Evolutionary conservation across 441 rosid species (phyloP).

Genomic region (Hypseocharis bilobata): DNA sequence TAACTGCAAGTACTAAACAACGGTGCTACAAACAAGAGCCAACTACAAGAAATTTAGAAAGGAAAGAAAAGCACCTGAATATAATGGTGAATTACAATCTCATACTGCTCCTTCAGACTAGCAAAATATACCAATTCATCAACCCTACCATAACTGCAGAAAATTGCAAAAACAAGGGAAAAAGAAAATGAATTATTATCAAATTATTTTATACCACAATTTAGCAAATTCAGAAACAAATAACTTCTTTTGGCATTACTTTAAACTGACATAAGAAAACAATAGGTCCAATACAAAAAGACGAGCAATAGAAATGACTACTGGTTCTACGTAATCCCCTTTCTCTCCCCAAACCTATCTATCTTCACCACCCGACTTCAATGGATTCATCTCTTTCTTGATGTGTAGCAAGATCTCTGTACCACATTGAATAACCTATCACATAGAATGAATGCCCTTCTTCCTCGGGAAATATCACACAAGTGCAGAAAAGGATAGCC

Average conservation of each 20-base stretch:
- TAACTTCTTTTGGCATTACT: not conserved
- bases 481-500: not conserved
- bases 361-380: not conserved
- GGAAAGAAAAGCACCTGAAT: conserved; percentile 54
- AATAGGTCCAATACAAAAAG: not conserved
- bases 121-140: conserved; percentile 97
- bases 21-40: not conserved
- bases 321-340: too few relatives aligned
- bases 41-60: not conserved
- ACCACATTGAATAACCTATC: not conserved
- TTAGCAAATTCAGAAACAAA: not conserved
- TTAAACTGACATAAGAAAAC: conserved; percentile 11
- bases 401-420: not conserved
- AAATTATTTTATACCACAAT: not conserved
- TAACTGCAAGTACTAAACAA: not conserved
- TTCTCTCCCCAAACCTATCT: not conserved
- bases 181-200: not conserved
- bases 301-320: conserved; percentile 2
- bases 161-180: conserved; percentile 8
- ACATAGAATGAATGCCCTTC: not conserved
- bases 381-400: not conserved
- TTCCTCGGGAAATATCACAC: not conserved
- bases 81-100: conserved; percentile 81
- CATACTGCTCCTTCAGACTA: conserved; percentile 84
- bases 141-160: conserved; percentile 87